phyloP scores from a whole-genome alignment of 2,329 filamentous ascomycete genomes.

The Cytospora piceicola region DNA sequence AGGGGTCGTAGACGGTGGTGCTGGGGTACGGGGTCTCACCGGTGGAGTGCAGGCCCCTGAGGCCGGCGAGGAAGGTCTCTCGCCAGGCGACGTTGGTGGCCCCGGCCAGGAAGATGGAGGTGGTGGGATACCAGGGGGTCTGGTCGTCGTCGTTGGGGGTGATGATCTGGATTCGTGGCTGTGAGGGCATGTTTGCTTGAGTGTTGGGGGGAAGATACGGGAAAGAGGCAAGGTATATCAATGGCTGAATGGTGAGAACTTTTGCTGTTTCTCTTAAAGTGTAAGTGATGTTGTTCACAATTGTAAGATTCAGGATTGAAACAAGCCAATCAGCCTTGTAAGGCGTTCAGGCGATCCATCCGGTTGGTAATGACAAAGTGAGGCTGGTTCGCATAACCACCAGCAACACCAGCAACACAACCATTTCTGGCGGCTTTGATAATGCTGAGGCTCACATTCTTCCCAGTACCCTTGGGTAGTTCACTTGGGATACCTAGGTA shows the following conservation, averaged over 20 bases:
- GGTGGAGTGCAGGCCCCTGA: slow-evolving; percentile 39
- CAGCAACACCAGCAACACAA: too few relatives aligned
- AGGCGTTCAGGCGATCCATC: background rate
- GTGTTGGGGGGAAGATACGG: background rate
- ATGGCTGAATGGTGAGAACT: background rate
- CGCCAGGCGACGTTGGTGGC: slow-evolving; percentile 59
- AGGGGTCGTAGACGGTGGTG: slow-evolving; percentile 62
- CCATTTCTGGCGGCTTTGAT: too few relatives aligned
- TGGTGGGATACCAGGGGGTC: slow-evolving; percentile 25
- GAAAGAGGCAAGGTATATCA: background rate
- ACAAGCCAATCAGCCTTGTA: slow-evolving; percentile 9
- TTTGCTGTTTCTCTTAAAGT: background rate
- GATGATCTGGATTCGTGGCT: slow-evolving; percentile 20
- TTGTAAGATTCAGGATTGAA: too few relatives aligned
- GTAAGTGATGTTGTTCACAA: background rate
- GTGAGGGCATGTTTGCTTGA: background rate
- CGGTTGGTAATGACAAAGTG: too few relatives aligned
- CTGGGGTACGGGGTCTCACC: slow-evolving; percentile 36
- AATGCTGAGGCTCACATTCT: too few relatives aligned
- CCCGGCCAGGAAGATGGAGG: slow-evolving; percentile 61
- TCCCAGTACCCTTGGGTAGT: too few relatives aligned
- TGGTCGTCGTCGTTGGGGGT: slow-evolving; percentile 24
- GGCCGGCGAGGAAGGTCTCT: slow-evolving; percentile 43
- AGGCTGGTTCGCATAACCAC: too few relatives aligned
- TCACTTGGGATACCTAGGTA: too few relatives aligned